phyloP scores from a whole-genome alignment of 345 rosid genomes.

The Salix suchowensis region DNA sequence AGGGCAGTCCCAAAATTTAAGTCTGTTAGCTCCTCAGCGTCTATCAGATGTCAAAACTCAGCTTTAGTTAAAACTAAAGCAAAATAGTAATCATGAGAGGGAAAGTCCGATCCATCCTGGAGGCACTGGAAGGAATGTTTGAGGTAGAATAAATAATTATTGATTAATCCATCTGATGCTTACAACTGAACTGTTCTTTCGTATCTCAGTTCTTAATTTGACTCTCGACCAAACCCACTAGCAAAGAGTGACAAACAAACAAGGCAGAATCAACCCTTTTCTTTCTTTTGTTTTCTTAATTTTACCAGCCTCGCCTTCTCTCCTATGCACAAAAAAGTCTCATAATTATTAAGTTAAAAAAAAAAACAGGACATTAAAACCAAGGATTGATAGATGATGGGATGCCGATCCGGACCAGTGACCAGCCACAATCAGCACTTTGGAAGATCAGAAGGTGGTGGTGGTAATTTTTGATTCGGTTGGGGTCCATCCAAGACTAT shows the following conservation, averaged over 20 bases:
- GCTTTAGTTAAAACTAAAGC: not conserved
- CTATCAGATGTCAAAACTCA: not conserved
- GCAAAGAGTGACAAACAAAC: not conserved
- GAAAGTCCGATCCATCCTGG: no score
- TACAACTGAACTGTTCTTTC: constrained; percentile 2
- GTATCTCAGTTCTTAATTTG: not conserved
- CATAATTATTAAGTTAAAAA: not conserved
- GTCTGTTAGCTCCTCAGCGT: no score
- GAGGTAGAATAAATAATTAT: constrained; percentile 6
- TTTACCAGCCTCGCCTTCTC: not conserved
- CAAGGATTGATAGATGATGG: no score
- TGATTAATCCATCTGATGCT: not conserved
- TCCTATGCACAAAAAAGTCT: not conserved
- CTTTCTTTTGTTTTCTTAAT: not conserved
- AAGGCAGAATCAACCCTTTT: not conserved
- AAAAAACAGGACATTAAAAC: not conserved
- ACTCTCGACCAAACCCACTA: constrained; percentile 8
- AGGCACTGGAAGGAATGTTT: no score
- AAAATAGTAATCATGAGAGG: not conserved
- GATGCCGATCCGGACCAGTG: not conserved
- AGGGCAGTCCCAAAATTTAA: no score
- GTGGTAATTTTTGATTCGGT: constrained; percentile 23
- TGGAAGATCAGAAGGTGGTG: constrained; percentile 29
- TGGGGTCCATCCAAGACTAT: constrained; percentile 15
- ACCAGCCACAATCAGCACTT: constrained; percentile 8